These are phyloP conservation scores for Artemisia annua DNA, from an alignment of 129 eudicot species.

Conservation along the genomic window DNA sequence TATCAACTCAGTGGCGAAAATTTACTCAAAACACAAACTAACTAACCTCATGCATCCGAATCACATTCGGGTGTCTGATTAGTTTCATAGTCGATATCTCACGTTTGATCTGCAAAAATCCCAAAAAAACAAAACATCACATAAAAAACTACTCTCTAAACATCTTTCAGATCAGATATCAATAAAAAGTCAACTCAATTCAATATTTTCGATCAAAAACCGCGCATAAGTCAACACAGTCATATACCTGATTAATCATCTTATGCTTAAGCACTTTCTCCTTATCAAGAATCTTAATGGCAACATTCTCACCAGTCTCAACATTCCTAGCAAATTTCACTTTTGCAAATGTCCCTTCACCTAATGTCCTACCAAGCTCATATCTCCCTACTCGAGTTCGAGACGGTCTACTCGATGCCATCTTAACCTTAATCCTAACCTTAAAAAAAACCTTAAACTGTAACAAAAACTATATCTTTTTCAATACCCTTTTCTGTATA, in stretches of 20 bases:
- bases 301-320: slow-evolving; percentile 72
- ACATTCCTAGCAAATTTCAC: slow-evolving; percentile 69
- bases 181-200: slow-evolving; percentile 3
- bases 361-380: slow-evolving; percentile 80
- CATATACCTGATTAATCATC: slow-evolving; percentile 79
- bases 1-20: background rate
- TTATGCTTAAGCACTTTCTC: slow-evolving; percentile 88
- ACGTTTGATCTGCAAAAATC: slow-evolving; percentile 83
- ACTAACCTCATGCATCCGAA: slow-evolving; percentile 87
- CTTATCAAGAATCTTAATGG: slow-evolving; percentile 80
- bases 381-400: slow-evolving; percentile 78
- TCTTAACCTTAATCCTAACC: background rate
- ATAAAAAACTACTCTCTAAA: slow-evolving; percentile 10
- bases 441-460: slow-evolving; percentile 3
- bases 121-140: background rate
- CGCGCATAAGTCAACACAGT: slow-evolving; percentile 18
- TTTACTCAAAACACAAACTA: background rate
- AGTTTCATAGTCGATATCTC: slow-evolving; percentile 96
- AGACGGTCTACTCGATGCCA: slow-evolving; percentile 42
- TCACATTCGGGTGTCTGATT: slow-evolving; percentile 90
- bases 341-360: slow-evolving; percentile 89
- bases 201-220: slow-evolving; percentile 1
- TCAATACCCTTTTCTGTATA: background rate
- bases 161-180: background rate
- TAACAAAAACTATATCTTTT: background rate